These are phyloP conservation scores for Penicillium nordicum DNA, from an alignment of 2,329 filamentous ascomycete species.

Conservation along the genomic window DNA sequence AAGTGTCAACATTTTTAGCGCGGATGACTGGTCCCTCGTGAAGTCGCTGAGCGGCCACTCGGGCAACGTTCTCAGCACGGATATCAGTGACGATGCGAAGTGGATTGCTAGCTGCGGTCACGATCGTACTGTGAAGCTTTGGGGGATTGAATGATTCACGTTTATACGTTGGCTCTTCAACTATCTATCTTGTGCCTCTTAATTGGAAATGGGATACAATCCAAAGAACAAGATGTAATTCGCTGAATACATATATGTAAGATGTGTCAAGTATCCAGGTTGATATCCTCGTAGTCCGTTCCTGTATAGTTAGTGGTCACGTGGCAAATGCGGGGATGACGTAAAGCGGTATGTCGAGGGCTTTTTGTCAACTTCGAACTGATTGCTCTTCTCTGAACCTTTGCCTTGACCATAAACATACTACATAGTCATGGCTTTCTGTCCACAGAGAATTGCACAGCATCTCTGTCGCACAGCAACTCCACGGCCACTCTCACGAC, in stretches of 20 bases:
- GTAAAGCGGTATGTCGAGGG: conserved; percentile 13
- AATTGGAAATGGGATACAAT: background rate
- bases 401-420: background rate
- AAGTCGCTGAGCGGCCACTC: conserved; percentile 88
- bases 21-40: conserved; percentile 89
- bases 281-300: background rate
- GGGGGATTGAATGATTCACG: conserved; percentile 73
- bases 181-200: background rate
- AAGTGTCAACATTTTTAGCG: conserved; percentile 92
- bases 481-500: background rate
- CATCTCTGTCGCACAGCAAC: conserved; percentile 4
- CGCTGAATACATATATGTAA: background rate
- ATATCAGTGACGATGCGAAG: conserved; percentile 77
- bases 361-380: background rate
- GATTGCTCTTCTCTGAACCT: background rate
- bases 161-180: background rate
- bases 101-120: conserved; percentile 96
- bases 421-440: conserved; percentile 13
- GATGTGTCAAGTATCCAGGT: background rate
- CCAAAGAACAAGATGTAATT: background rate
- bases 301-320: conserved; percentile 10
- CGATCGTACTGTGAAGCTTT: conserved; percentile 92
- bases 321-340: conserved; percentile 21
- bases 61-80: conserved; percentile 84
- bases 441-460: conserved; percentile 11